phyloP scores from a whole-genome alignment of 2,329 filamentous ascomycete species.

The Hymenoscyphus scutula region DNA sequence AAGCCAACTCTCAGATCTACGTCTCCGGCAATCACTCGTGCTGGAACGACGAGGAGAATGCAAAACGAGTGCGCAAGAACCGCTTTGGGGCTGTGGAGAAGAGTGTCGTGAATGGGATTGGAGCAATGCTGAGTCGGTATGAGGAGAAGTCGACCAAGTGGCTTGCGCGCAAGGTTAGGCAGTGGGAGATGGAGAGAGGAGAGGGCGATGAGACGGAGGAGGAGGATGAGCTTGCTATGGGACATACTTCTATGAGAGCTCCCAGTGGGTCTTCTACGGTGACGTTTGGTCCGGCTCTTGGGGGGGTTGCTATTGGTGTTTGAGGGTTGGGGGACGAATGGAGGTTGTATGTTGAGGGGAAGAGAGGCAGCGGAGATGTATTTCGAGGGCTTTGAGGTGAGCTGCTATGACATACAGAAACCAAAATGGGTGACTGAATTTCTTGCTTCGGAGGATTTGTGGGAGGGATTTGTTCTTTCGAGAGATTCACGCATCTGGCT shows the following conservation, averaged over 20 bases:
- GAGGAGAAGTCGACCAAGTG: slow-evolving; percentile 11
- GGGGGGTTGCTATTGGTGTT: background rate
- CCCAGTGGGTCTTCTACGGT: background rate
- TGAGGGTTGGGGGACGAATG: background rate
- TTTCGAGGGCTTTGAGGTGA: no score
- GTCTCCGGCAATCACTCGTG: slow-evolving; percentile 73
- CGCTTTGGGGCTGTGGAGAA: slow-evolving; percentile 58
- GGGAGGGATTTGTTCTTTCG: background rate
- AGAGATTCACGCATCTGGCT: background rate
- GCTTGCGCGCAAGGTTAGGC: slow-evolving; percentile 18
- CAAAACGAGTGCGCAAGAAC: slow-evolving; percentile 56
- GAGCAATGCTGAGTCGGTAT: slow-evolving; percentile 42
- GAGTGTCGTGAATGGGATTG: slow-evolving; percentile 53
- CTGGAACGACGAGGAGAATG: slow-evolving; percentile 65
- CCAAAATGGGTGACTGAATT: no score
- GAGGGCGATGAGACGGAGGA: slow-evolving; percentile 22
- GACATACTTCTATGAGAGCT: background rate
- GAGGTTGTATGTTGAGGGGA: background rate
- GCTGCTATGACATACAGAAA: no score
- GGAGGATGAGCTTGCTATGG: slow-evolving; percentile 5
- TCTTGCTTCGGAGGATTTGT: background rate
- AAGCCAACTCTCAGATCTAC: slow-evolving; percentile 74
- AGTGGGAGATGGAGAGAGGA: background rate
- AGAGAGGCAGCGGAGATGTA: background rate
- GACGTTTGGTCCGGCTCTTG: background rate